Evolutionary conservation across 768 basidiomycete species (phyloP), one percentile per base, ranked within the genome.

Genomic region (Suillus subalutaceus): DNA sequence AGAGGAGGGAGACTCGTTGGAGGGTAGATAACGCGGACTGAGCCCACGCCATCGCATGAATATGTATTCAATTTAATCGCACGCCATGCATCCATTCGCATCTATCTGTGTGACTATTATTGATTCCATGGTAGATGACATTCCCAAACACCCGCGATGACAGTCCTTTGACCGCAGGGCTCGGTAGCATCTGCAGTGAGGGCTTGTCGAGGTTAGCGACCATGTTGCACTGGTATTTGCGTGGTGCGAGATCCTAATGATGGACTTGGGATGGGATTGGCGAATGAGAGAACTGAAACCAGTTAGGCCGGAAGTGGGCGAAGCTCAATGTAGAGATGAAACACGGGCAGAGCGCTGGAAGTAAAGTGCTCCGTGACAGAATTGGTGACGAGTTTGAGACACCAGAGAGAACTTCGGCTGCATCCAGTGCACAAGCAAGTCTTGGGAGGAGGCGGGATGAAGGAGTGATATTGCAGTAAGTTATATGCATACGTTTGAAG

Each of bases 1-100:
- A 64, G 68, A 74, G 20, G 41, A 43, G 18, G 43, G 26, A 26
- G 38, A 60, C 26, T 32, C 26, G 9, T 60, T 60, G 26, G 59
- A 40, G 30, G 32, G 41, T 32, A 43, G 59, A 43, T 60, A 20
- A 20, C 58, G 40, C 6, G 10, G 16, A 59, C 8, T 12, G 38
- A 26, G 16, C 40, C 18, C 16, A 30, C 23, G 18, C 41, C 26
- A 60, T 60, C 59, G 30, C 26, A 43, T 32, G 43, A 43, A 60
- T 60, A 30, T 60, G 59, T 60, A 60, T 30, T 43, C 58, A 43
- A 60, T 59, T 32, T 43, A 60, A 60, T 60, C 26, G 18, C 41
- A 60, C 41, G 59, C 26, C 26, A 18, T 32, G 59, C 26, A 60
- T 43, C 18, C 59, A 60, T 32, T 43, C 18, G 9, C 59, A 43